Conservation (phyloP, 2,329 filamentous ascomycete species). For the Meredithiella fracta region DNA sequence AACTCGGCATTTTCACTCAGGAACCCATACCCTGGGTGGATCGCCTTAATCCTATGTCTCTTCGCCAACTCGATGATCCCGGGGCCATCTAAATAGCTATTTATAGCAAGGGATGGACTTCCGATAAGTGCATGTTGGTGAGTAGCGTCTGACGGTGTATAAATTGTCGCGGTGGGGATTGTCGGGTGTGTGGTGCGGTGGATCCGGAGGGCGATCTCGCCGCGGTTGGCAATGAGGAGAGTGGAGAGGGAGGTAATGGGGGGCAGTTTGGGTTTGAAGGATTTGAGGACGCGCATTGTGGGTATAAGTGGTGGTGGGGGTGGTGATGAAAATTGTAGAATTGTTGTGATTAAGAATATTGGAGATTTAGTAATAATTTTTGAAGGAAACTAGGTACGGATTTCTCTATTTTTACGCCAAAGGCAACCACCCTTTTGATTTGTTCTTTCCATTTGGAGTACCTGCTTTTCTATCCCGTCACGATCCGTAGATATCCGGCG, state of each 20-base stretch:
- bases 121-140: conserved; percentile 81
- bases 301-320: not conserved
- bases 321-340: not conserved
- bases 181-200: conserved; percentile 77
- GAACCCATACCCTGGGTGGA: conserved; percentile 95
- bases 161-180: conserved; percentile 84
- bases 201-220: conserved; percentile 90
- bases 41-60: conserved; percentile 68
- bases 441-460: too few species aligned
- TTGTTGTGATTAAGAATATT: not conserved
- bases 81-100: conserved; percentile 83
- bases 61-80: conserved; percentile 81
- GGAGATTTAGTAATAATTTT: not conserved
- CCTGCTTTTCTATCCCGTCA: too few species aligned
- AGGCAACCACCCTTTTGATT: too few species aligned
- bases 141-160: conserved; percentile 76
- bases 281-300: conserved; percentile 1
- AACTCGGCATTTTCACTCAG: conserved; percentile 87
- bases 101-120: conserved; percentile 51
- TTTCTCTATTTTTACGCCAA: too few species aligned
- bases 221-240: conserved; percentile 88
- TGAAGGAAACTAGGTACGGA: too few species aligned
- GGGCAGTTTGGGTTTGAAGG: not conserved
- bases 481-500: too few species aligned
- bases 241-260: conserved; percentile 45